phyloP scores from a whole-genome alignment of 2,329 filamentous ascomycete genomes.

The Fusarium secorum region DNA sequence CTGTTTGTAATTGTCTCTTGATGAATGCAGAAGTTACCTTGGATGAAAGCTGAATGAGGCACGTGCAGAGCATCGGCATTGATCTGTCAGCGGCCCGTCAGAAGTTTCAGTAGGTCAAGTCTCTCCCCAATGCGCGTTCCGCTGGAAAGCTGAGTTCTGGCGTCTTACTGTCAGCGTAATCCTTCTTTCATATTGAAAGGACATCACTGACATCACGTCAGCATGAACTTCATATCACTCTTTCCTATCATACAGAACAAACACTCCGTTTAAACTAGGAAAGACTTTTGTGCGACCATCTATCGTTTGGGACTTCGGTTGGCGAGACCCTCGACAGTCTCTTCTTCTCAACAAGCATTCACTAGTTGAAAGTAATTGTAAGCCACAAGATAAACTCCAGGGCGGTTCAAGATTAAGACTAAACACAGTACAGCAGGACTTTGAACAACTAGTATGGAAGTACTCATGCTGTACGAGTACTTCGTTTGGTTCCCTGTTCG shows the following conservation, averaged over 20 bases:
- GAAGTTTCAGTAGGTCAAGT: rapidly evolving
- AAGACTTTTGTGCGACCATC: background rate
- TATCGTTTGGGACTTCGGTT: background rate
- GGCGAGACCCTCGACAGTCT: rapidly evolving
- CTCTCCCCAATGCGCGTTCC: rapidly evolving
- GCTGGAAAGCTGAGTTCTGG: background rate
- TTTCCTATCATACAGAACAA: background rate
- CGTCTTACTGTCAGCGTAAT: background rate
- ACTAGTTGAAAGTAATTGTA: rapidly evolving
- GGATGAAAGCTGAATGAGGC: rapidly evolving
- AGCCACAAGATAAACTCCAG: background rate
- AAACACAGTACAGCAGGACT: background rate
- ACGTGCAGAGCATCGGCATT: rapidly evolving
- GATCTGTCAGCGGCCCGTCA: rapidly evolving
- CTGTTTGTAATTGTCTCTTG: background rate
- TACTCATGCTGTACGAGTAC: background rate
- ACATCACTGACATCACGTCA: background rate
- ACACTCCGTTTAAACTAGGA: background rate
- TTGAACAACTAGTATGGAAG: rapidly evolving
- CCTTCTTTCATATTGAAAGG: background rate
- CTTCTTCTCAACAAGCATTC: rapidly evolving
- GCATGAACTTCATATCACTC: background rate
- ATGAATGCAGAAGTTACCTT: rapidly evolving
- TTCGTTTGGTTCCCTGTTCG: rapidly evolving
- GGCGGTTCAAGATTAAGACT: rapidly evolving